Percentiles rank a stretch among this genome's conserved stretches.
Evolutionary conservation across 1,284 basidiomycete species (phyloP).

Genomic region (Moesziomyces aphidis): DNA sequence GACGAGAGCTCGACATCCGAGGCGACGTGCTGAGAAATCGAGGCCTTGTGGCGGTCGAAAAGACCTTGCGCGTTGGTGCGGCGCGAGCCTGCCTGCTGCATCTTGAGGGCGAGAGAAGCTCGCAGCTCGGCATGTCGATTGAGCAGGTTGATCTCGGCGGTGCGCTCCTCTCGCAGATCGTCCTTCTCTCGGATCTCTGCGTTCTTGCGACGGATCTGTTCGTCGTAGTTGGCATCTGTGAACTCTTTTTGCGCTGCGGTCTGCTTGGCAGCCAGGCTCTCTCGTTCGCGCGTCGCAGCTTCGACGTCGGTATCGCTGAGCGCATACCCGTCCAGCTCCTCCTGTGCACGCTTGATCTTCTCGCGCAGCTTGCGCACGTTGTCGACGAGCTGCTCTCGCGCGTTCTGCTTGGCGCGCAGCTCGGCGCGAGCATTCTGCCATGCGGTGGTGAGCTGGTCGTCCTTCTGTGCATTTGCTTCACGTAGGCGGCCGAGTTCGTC

Average conservation of each 20-base stretch:
- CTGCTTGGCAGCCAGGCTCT: conserved; percentile 32
- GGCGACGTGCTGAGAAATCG: conserved; percentile 77
- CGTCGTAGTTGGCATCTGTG: conserved; percentile 74
- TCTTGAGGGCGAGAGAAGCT: conserved; percentile 82
- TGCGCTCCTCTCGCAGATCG: conserved; percentile 78
- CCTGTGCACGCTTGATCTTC: conserved; percentile 49
- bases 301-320: conserved; percentile 44
- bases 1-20: conserved; percentile 74
- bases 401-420: conserved; percentile 46
- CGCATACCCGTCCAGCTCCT: conserved; percentile 48
- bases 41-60: conserved; percentile 71
- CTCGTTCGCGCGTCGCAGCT: conserved; percentile 39
- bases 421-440: conserved; percentile 54
- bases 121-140: conserved; percentile 85
- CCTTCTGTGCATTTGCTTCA: conserved; percentile 29
- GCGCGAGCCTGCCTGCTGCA: conserved; percentile 25
- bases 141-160: conserved; percentile 78
- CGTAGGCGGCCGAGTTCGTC: conserved; percentile 32
- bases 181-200: conserved; percentile 76
- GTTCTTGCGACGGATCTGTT: conserved; percentile 75
- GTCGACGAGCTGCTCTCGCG: conserved; percentile 45
- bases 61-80: conserved; percentile 31
- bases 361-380: conserved; percentile 43
- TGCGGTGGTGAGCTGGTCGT: conserved; percentile 35
- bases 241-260: conserved; percentile 44